Percentiles rank a stretch among this genome's conserved stretches.
Evolutionary conservation across 805 yeast genomes (phyloP).

Genomic region (Candida silvicultrix): DNA sequence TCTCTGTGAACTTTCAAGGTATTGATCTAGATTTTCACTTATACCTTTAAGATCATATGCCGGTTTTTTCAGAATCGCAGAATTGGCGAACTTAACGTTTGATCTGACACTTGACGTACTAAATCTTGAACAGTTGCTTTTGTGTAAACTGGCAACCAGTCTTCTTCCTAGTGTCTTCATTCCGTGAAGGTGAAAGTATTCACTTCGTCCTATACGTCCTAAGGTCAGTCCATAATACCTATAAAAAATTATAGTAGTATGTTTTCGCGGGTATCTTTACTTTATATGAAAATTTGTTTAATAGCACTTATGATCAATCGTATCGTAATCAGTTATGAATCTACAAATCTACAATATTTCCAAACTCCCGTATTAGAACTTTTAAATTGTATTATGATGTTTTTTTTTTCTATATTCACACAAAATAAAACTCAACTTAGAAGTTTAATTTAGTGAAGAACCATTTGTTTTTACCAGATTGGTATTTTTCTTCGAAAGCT

Average conservation of each 20-base stretch:
- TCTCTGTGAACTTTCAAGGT: slow-evolving; percentile 24
- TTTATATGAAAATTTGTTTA: too few relatives aligned
- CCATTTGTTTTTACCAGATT: slow-evolving; percentile 99
- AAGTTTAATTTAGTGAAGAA: slow-evolving; percentile 97
- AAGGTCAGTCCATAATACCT: too few relatives aligned
- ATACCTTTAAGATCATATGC: slow-evolving; percentile 28
- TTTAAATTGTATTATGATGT: not conserved
- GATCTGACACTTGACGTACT: not conserved
- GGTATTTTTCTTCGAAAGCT: slow-evolving; percentile 99
- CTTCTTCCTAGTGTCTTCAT: not conserved
- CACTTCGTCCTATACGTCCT: too few relatives aligned
- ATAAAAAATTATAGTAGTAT: too few relatives aligned
- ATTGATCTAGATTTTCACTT: slow-evolving; percentile 21
- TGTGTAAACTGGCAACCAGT: not conserved
- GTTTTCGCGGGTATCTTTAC: too few relatives aligned
- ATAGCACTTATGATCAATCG: too few relatives aligned
- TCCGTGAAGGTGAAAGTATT: too few relatives aligned
- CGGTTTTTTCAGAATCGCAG: slow-evolving; percentile 22
- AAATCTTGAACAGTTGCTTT: not conserved
- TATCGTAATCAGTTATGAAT: too few relatives aligned
- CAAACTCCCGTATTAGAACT: not conserved
- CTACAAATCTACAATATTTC: not conserved
- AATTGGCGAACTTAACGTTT: too few relatives aligned
- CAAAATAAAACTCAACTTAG: slow-evolving; percentile 29
- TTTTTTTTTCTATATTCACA: not conserved